A percentile compares a stretch with the other conserved stretches of the same genome.
Conservation (phyloP, 768 basidiomycete species). For the Hericium coralloides region DNA sequence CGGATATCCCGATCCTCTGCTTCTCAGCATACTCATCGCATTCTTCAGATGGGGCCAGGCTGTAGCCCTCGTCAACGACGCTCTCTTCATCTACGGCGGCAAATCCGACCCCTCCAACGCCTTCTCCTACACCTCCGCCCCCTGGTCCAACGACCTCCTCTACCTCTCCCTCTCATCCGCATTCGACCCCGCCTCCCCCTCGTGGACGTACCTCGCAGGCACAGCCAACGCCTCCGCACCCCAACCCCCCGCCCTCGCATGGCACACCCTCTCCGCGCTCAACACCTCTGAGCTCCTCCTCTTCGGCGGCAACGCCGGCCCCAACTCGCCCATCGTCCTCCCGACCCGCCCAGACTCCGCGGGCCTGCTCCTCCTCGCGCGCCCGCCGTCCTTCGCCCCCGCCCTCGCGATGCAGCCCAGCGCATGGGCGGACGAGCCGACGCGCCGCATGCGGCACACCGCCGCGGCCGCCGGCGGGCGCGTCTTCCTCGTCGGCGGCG, state of each 20-base stretch:
- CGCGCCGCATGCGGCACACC: slow-evolving; percentile 71
- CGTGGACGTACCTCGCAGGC: slow-evolving; percentile 54
- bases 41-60: slow-evolving; percentile 77
- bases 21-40: background rate
- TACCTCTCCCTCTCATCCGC: slow-evolving; percentile 51
- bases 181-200: slow-evolving; percentile 54
- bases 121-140: slow-evolving; percentile 68
- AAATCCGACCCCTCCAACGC: slow-evolving; percentile 63
- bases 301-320: slow-evolving; percentile 71
- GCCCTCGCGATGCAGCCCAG: slow-evolving; percentile 37
- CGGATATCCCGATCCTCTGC: background rate
- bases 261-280: slow-evolving; percentile 72
- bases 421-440: slow-evolving; percentile 59
- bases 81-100: slow-evolving; percentile 72
- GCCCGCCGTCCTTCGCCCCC: slow-evolving; percentile 17
- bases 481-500: slow-evolving; percentile 71
- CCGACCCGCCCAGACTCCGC: slow-evolving; percentile 55
- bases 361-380: slow-evolving; percentile 36
- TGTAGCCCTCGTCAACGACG: slow-evolving; percentile 43
- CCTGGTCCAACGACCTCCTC: slow-evolving; percentile 62
- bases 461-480: slow-evolving; percentile 40
- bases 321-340: slow-evolving; percentile 43
- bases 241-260: slow-evolving; percentile 58
- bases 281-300: slow-evolving; percentile 44
- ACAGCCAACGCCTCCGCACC: slow-evolving; percentile 31